Evolutionary conservation across 768 basidiomycete species (phyloP).

Genomic region (Lentinula boryana): DNA sequence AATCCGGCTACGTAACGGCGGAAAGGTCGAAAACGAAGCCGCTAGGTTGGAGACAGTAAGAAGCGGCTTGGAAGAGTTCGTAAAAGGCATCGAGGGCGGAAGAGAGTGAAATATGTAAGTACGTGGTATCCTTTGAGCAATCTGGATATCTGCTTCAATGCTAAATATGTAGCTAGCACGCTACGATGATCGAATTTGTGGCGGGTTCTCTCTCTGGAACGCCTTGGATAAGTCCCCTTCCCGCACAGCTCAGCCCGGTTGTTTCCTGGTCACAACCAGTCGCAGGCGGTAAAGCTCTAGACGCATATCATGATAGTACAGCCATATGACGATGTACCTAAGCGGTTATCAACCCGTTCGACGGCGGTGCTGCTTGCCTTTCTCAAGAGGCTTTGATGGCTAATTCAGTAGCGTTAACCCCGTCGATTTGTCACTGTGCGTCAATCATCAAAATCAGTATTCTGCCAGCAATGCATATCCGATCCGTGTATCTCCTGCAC

Average conservation of each 20-base stretch:
- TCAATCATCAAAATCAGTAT: background rate
- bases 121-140: too few relatives aligned
- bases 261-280: too few relatives aligned
- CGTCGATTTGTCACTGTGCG: too few relatives aligned
- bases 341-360: background rate
- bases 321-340: background rate
- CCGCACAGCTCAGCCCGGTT: background rate
- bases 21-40: constrained; percentile 48
- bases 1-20: constrained; percentile 47
- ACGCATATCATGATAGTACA: background rate
- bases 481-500: background rate
- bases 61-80: constrained; percentile 48
- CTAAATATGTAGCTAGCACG: too few relatives aligned
- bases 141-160: too few relatives aligned
- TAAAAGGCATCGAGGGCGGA: constrained; percentile 22
- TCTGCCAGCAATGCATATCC: background rate
- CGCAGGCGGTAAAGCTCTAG: background rate
- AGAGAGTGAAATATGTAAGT: background rate
- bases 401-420: background rate
- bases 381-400: background rate
- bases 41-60: constrained; percentile 51
- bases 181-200: too few relatives aligned
- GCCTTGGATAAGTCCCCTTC: background rate
- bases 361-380: background rate
- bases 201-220: too few relatives aligned